Base-by-base conservation (phyloP, 306 rosid genomes). In the Parietaria judaica region DNA sequence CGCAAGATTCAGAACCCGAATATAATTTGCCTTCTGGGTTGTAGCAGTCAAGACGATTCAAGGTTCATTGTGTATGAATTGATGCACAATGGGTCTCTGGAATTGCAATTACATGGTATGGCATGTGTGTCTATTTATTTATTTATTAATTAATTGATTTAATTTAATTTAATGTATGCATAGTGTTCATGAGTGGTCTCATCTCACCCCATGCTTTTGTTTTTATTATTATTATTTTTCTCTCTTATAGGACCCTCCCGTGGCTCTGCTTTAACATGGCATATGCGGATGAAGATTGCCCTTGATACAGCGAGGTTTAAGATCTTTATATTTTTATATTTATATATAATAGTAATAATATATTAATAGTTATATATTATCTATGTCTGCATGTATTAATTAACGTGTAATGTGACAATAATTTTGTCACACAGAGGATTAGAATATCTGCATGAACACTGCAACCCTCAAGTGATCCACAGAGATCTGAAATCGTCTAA, bases 401-500 rank as follows among this genome's bases (percentile, higher is more conserved):
- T 23, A 23, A 23, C 31, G 31, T 23, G 31, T 23, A 23, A 23
- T 23, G 31, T 23, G 31, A 0, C 31, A 23, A 23, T 23, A 23
- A 56, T 60, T 72, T 71, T 54, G 43, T 36, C 41, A 16, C 76
- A 36, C 85, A 92, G 99, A 79, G 99, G 86, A 72, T 79, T 92
- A 69, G 96, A 92, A 67, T 84, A 88, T 71, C 80, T 92, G 34
- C 99, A 92, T 45, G 95, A 92, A 78, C 84, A 86, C 68, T 89
- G 94, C 79, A 61, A 72, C 60, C 99, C 96, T 52, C 60, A 80
- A 3, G 94, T 92, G 73, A 92, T 92, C 68, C 96, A 88, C 73
- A 84, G 96, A 78, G 99, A 92, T 76, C 83, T 92, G 84, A 92
- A 92, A 79, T 79, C 99, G 58, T 88, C 99, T 56, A 88, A 92